Base-by-base conservation (phyloP, 306 rosid species). In the Cercis canadensis region DNA sequence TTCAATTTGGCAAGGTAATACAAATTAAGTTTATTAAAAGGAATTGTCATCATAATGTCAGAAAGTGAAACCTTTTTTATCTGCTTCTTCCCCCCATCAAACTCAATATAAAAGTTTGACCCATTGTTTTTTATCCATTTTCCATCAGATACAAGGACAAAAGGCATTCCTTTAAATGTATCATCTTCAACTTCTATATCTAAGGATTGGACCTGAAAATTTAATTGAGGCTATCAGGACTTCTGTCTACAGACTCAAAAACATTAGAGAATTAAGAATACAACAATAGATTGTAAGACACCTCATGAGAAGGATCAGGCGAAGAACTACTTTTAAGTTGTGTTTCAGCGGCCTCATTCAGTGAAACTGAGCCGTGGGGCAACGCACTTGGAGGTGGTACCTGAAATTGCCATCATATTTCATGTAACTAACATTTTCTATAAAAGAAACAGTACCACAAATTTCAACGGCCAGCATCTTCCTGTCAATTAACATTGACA, bases 121-220 rank as follows among this genome's bases (percentile, higher is more conserved):
- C 91, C 96, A 16, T 78, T 88, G 85, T 89, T 89, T 87, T 94
- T 94, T 41, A 91, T 83, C 97, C 99, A 94, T 8, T 86, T 82
- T 73, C 85, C 96, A 11, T 71, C 81, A 57, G 89, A 82, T 44
- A 62, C 57, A 76, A 90, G 63, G 78, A 94, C 99, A 69, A 94
- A 94, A 5, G 96, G 85, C 64, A 94, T 81, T 85, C 99, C 99
- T 78, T 13, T 76, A 78, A 78, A 94, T 67, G 81, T 73, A 13
- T 86, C 86, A n/a, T 75, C 89, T 69, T 85, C 84, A 59, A 90
- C 78, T 74, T 87, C 92, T 72, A 93, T 79, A 55, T 87, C 93
- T 72, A 88, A 57, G 73, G 78, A 69, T 56, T 89, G 96, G 76
- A 89, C 95, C 99, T 94, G 96, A 66, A 83, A 75, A 60, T 60